Base-by-base conservation (phyloP, 2,329 filamentous ascomycete species). In the Furcasterigmium sp. region DNA sequence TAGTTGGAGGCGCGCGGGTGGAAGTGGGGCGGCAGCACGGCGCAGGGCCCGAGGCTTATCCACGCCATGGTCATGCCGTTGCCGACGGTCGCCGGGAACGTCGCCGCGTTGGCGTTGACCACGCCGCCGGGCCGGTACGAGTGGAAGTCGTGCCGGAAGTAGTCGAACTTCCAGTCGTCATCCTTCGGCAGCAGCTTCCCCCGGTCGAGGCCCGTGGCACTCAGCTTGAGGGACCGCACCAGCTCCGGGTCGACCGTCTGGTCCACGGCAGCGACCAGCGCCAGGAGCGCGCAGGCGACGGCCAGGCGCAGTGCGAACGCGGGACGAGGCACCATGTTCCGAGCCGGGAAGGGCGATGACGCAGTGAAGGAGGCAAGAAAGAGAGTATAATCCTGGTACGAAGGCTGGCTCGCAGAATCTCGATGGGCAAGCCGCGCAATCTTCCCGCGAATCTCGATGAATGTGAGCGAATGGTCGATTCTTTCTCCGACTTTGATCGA, bases 101-200 rank as follows among this genome's bases (percentile, higher is more conserved):
- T 74, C 15, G 70, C 70, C 11, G 68, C 67, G 48, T 75, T 73
- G 49, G 73, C 73, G 50, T 72, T 76, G 48, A 71, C 62, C 26
- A 77, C 73, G 14, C 65, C 64, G 11, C 73, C 73, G 1, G 69
- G 70, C 8, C 51, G 47, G 47, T 67, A 67, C 25, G 59, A 69
- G 52, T 70, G 67, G 51, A 61, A 59, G 11, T 55, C 50, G 41
- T 71, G 60, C 9, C 58, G 57, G 21, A 53, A 63, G 56, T 75
- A 77, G 57, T 76, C 69, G 53, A 73, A 76, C 34, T 60, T 53
- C 71, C 71, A 76, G 51, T 68, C 66, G 14, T 57, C 56, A 46
- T 70, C 57, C 14, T 56, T 55, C 14, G 61, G 46, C 8, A 75
- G 63, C 2, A 70, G 56, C 2, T 53, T 54, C 18, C 68, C 57